Percentiles rank a stretch among this genome's conserved stretches.
Evolutionary conservation across 148 eudicot species (phyloP).

Genomic region (Diospyros lotus): DNA sequence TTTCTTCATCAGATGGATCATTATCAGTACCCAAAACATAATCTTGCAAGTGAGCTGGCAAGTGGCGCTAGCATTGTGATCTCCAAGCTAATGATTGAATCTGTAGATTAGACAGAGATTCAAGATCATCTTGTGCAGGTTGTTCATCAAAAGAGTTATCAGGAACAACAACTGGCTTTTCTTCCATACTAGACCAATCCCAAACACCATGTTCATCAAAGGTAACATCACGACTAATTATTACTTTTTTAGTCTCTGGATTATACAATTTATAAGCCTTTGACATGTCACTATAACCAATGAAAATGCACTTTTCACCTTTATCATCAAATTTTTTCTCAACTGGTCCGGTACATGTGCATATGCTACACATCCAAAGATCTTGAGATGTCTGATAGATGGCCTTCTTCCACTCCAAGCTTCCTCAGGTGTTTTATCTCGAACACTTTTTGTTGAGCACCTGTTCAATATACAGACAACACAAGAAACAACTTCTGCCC

Average conservation of each 20-base stretch:
- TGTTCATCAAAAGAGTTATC: no score
- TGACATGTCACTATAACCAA: neutral
- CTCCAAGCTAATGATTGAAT: no score
- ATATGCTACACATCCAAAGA: neutral
- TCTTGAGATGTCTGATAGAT: neutral
- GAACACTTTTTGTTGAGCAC: neutral
- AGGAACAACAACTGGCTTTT: no score
- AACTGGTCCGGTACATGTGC: neutral
- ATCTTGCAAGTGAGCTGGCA: neutral
- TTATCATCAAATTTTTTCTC: neutral
- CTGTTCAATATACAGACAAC: neutral
- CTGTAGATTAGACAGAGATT: no score
- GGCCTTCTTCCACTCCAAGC: neutral
- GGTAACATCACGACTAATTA: neutral
- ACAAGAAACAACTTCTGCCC: neutral
- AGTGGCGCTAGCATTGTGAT: neutral
- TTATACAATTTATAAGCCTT: neutral
- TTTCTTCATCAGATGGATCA: neutral
- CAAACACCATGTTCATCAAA: neutral
- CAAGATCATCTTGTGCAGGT: no score
- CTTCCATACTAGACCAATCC: no score
- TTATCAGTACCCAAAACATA: neutral
- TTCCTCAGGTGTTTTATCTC: neutral
- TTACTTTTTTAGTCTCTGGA: neutral
- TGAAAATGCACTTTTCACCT: neutral